Evolutionary conservation across 2,329 filamentous ascomycete species (phyloP).

Genomic region (Colletotrichum caudatum): DNA sequence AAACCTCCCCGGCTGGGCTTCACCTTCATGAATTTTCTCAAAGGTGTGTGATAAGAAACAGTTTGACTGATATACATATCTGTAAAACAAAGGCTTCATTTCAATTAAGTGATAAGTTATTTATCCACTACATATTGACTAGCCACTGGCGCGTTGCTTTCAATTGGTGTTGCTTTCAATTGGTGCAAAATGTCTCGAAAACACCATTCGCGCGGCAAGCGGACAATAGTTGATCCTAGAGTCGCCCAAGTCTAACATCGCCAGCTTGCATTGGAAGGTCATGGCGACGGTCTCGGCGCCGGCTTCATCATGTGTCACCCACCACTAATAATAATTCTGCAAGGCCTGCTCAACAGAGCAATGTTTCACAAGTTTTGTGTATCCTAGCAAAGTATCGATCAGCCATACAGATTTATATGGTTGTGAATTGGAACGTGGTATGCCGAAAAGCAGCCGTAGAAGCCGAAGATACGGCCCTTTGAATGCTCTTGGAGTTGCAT

Average conservation of each 20-base stretch:
- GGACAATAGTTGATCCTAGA: background rate
- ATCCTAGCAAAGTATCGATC: fast-evolving
- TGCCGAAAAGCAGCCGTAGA: background rate
- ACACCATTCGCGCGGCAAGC: background rate
- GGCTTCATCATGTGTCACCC: background rate
- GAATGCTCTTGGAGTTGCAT: conserved; percentile 23
- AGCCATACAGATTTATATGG: background rate
- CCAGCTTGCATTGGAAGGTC: background rate
- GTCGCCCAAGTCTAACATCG: background rate
- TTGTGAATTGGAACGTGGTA: too few species aligned
- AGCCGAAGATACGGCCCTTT: background rate
- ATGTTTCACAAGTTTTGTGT: too few species aligned
- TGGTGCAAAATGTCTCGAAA: background rate
- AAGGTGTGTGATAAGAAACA: background rate
- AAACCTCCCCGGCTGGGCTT: background rate
- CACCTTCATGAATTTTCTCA: background rate
- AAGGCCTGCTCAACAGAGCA: background rate
- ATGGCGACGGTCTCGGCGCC: conserved; percentile 10
- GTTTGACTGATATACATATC: too few species aligned
- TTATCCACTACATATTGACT: background rate
- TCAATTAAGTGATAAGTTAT: background rate
- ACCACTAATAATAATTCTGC: too few species aligned
- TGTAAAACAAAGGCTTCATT: background rate
- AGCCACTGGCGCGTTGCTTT: background rate
- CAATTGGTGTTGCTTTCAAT: too few species aligned